Base-by-base conservation (phyloP, 2,329 filamentous ascomycete genomes). In the Fusarium kyushuense region DNA sequence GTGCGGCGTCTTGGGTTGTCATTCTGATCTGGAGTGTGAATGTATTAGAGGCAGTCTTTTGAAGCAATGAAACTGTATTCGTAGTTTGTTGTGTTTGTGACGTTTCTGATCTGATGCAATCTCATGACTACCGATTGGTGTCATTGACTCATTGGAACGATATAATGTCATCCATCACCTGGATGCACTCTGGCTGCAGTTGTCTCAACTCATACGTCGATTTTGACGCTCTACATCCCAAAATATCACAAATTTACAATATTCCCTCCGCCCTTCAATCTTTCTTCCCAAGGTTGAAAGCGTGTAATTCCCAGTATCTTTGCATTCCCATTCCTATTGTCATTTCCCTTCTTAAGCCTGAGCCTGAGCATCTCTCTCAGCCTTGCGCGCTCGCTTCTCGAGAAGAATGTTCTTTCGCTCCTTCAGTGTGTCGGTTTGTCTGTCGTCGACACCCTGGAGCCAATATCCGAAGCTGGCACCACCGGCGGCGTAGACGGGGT, bases 391-490 rank as follows among this genome's bases (percentile, higher is more conserved):
- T 78, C 96, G 87, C 90, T 98, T 98, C 84, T 97, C 94, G 60
- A 98, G 83, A 71, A 99, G 86, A 57, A 85, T 81, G 72, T 92
- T 86, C 84, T 94, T 94, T 77, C 94, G 90, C 77, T 95, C 91
- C 70, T 86, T 84, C 62, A 99, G 84, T 67, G 94, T 87, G 70
- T 88, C 87, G 72, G 90, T 86, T 82, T 98, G 95, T 78, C 89
- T 86, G 76, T 92, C 84, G 80, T 97, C 93, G 58, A 98, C 92
- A 67, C 93, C 92, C 84, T 94, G 90, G 74, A 99, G 84, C 94
- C 95, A 99, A 86, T 97, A 97, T 73, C 96, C 96, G 82, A 98
- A 97, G 82, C 91, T 93, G 74, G 90, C 94, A 74, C 94, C 94
- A 68, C 93, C 88, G 73, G 87, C 87, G 61, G 90, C 94, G 82